Evolutionary conservation across 495 filamentous ascomycete species (phyloP).

Genomic region (Copromyces sp.): DNA sequence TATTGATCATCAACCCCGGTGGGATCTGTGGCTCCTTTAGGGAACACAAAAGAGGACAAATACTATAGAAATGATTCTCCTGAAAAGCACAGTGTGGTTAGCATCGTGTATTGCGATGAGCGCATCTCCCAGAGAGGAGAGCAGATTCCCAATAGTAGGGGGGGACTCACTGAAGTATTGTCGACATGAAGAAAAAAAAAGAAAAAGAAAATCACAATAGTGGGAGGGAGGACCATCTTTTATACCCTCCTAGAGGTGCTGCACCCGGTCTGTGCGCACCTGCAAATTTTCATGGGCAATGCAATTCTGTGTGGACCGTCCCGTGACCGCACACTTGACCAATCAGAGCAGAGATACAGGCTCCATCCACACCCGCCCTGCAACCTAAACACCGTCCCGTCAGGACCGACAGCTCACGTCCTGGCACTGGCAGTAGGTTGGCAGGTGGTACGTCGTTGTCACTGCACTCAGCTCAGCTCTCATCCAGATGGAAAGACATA

Average conservation of each 20-base stretch:
- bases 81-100: neutral
- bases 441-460: neutral
- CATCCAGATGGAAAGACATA: neutral
- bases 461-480: neutral
- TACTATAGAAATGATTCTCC: conserved; percentile 9
- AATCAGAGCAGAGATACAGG: neutral
- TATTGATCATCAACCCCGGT: conserved; percentile 50
- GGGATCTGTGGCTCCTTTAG: conserved; percentile 57
- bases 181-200: conserved; percentile 45
- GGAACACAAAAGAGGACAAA: conserved; percentile 50
- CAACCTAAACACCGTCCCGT: neutral
- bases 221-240: conserved; percentile 9
- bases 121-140: neutral
- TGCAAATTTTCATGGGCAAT: conserved; percentile 25
- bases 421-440: neutral
- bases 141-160: conserved; percentile 23
- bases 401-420: neutral
- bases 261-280: conserved; percentile 28
- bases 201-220: conserved; percentile 20
- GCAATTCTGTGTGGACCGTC: neutral
- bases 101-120: neutral
- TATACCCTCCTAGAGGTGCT: conserved; percentile 21
- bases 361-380: neutral
- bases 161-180: conserved; percentile 47
- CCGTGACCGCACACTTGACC: neutral